Conservation (phyloP, 495 filamentous ascomycete species). For the Neurospora sp. region DNA sequence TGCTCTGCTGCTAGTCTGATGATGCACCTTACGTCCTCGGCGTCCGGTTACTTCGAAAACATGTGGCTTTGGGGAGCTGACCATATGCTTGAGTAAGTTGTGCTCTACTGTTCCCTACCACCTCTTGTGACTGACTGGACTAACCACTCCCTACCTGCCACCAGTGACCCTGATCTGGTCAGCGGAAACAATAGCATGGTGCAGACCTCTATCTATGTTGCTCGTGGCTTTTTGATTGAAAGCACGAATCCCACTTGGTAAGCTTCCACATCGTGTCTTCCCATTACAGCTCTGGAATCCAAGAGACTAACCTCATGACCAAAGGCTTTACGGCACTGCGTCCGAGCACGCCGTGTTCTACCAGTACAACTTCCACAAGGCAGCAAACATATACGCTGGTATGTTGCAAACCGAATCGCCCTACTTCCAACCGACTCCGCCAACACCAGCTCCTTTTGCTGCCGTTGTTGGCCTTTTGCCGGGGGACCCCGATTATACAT, state of each 20-base stretch:
- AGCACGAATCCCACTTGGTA: constrained; percentile 37
- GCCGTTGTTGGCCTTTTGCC: constrained; percentile 6
- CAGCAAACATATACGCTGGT: constrained; percentile 67
- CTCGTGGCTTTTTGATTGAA: constrained; percentile 70
- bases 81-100: constrained; percentile 66
- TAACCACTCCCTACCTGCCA: no score
- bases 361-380: constrained; percentile 63
- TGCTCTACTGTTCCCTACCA: constrained; percentile 6
- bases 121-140: no score
- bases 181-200: constrained; percentile 42
- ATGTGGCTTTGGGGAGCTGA: constrained; percentile 86
- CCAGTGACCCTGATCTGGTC: no score
- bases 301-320: no score
- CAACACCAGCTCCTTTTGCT: constrained; percentile 49
- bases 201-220: constrained; percentile 79
- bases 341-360: constrained; percentile 73
- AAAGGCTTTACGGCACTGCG: no score
- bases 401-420: constrained; percentile 81
- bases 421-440: constrained; percentile 76
- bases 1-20: constrained; percentile 55
- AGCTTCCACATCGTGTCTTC: no score
- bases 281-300: no score
- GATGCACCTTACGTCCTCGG: constrained; percentile 62
- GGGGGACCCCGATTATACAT: constrained; percentile 9
- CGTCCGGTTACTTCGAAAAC: constrained; percentile 72